Conservation (phyloP, 108 stramenopile genomes). For the Craspedostauros australis region DNA sequence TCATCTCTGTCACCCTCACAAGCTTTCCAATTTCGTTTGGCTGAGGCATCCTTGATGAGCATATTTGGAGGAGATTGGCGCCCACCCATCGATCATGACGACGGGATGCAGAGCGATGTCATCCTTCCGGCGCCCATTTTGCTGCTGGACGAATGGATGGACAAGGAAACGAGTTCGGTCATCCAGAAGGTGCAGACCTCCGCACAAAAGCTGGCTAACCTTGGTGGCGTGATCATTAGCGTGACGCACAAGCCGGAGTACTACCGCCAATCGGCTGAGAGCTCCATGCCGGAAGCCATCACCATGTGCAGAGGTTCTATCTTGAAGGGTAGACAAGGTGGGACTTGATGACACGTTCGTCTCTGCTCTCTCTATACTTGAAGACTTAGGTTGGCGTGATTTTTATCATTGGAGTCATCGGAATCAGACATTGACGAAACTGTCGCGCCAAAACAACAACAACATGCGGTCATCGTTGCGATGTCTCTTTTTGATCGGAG, state of each 20-base stretch:
- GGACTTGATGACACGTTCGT: no score
- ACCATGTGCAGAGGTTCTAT: no score
- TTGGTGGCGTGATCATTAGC: constrained; percentile 27
- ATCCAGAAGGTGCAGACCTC: constrained; percentile 18
- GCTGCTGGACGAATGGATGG: constrained; percentile 52
- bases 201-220: not conserved
- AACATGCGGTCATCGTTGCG: no score
- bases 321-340: no score
- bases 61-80: not conserved
- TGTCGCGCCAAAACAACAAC: no score
- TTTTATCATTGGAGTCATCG: no score
- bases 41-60: constrained; percentile 26
- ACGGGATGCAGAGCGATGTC: not conserved
- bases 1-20: constrained; percentile 31
- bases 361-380: no score
- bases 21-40: constrained; percentile 22
- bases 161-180: constrained; percentile 33
- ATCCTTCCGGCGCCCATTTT: constrained; percentile 31
- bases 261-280: constrained; percentile 10
- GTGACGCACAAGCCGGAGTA: constrained; percentile 44
- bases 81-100: not conserved
- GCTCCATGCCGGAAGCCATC: no score
- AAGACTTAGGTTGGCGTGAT: no score
- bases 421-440: no score
- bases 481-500: no score